Evolutionary conservation across 2,329 filamentous ascomycete genomes (phyloP), one percentile per base, ranked within the genome.

Genomic region (Triangularia setosa): DNA sequence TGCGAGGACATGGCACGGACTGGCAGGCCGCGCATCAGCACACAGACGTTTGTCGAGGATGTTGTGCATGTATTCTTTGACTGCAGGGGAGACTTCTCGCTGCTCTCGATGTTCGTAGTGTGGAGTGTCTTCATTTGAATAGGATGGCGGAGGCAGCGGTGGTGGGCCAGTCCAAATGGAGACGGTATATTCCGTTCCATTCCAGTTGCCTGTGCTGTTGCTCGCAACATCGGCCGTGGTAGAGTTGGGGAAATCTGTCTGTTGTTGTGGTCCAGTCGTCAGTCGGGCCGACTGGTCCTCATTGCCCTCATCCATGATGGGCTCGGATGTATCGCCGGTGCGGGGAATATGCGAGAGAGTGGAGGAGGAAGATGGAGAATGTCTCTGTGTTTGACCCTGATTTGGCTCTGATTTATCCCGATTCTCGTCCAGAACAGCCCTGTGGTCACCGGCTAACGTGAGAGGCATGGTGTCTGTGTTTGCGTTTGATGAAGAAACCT

Each of bases 161-260:
- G 52, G 8, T 14, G 75, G 62, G 0, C 83, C 84, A 40, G 82
- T 76, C 83, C 83, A 86, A n/a, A 85, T 76, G 7, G 72, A 69
- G 1, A 78, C 66, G 2, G 73, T 71, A 65, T 68, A 73, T n/a
- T 67, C 35, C 23, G 72, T 72, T 6, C 64, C 71, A 44, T 65
- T 65, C 73, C 58, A 60, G 35, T 23, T 53, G 35, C 24, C 24
- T 23, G n/a, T 48, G 40, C 40, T 48, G 40, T n/a, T 48, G 12
- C 9, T 21, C 35, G 7, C 14, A 40, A 40, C 35, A 2, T 2
- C 4, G 35, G 16, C 4, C 16, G 35, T n/a, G 35, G 35, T 18
- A 14, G 2, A 16, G 35, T n/a, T 40, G 12, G 57, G 33, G 1
- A 16, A 8, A 24, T 25, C n/a, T 24, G 33, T 24, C n/a, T 18